Percentiles rank a stretch among this genome's conserved stretches.
Conservation (phyloP, 2,329 filamentous ascomycete species). For the Madurella mycetomatis region DNA sequence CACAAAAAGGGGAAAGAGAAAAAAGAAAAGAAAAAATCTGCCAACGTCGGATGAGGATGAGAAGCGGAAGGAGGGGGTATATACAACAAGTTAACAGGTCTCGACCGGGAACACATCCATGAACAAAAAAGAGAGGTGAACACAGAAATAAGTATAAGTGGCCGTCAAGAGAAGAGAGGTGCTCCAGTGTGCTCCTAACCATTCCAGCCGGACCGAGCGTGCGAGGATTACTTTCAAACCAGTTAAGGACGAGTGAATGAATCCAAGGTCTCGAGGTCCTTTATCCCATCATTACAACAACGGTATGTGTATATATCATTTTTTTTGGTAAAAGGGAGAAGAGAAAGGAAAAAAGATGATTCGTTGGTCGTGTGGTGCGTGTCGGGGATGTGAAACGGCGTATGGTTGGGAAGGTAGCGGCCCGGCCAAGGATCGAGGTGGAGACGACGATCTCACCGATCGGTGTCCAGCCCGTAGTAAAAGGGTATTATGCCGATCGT, state of each 20-base stretch:
- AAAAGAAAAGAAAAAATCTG: background rate
- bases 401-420: background rate
- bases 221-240: background rate
- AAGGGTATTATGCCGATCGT: background rate
- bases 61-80: constrained; percentile 4
- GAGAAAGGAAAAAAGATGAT: background rate
- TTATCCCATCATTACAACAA: constrained; percentile 10
- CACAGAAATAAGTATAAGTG: background rate
- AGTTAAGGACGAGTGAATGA: background rate
- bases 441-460: background rate
- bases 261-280: background rate
- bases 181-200: background rate
- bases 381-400: background rate
- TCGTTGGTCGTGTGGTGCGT: background rate
- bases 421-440: background rate
- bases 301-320: constrained; percentile 4
- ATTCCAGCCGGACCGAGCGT: background rate
- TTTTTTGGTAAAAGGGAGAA: no score
- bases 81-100: background rate
- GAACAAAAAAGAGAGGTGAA: background rate
- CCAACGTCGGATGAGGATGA: background rate
- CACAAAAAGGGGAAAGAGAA: background rate
- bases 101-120: background rate
- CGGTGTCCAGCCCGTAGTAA: background rate
- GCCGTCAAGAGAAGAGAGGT: background rate